Conservation (phyloP, 140 eudicot species). For the Bidens hawaiensis region DNA sequence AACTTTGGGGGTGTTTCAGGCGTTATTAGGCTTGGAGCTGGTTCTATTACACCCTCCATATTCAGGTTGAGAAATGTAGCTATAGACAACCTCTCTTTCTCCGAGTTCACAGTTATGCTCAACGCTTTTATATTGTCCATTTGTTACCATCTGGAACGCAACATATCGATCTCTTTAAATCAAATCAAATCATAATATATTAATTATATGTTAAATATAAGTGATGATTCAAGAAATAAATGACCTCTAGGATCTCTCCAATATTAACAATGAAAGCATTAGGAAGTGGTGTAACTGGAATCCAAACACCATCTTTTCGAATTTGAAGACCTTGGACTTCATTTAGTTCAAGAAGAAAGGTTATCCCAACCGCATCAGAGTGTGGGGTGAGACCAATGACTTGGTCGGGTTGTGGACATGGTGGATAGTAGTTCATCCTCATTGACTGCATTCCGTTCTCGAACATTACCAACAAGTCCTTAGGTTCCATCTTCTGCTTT, state of each 20-base stretch:
- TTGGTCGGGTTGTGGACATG: too few species aligned
- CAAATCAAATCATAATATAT: too few species aligned
- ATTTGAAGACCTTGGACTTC: conserved; percentile 2
- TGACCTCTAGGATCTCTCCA: neutral
- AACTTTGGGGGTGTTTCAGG: neutral
- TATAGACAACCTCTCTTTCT: neutral
- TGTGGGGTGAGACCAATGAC: too few species aligned
- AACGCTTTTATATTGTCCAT: neutral
- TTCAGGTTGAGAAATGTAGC: neutral
- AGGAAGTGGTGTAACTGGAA: neutral
- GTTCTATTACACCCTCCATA: neutral
- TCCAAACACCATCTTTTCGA: neutral
- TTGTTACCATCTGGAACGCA: neutral
- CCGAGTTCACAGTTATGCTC: neutral
- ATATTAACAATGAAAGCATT: too few species aligned
- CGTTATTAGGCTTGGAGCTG: neutral
- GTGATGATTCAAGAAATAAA: neutral
- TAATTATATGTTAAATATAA: too few species aligned
- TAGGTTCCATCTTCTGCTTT: neutral
- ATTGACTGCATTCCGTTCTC: neutral
- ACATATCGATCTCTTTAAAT: neutral
- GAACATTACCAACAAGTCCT: neutral
- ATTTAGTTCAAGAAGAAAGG: neutral
- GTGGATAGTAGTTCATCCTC: too few species aligned
- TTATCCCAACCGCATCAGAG: too few species aligned